A percentile compares a stretch with the other conserved stretches of the same genome.
phyloP scores from a whole-genome alignment of 441 rosid species.

The Brassica balearica region DNA sequence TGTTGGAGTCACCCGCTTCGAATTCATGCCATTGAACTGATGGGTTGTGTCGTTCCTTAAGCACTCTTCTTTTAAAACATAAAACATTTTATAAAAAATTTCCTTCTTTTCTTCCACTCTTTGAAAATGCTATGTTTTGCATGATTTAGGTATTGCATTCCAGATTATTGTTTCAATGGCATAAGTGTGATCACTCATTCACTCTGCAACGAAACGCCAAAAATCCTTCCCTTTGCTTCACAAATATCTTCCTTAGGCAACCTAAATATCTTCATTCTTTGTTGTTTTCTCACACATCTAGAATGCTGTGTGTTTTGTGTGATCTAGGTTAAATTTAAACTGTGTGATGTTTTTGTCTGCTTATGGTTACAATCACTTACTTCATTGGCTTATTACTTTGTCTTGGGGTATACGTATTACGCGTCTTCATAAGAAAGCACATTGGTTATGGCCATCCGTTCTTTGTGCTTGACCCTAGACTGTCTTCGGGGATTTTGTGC shows the following conservation, averaged over 20 bases:
- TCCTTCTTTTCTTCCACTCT: background rate
- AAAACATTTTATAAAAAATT: background rate
- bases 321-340: background rate
- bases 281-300: background rate
- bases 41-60: background rate
- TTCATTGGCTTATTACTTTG: conserved; percentile 33
- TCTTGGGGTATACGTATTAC: conserved; percentile 24
- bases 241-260: conserved; percentile 13
- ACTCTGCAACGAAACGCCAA: conserved; percentile 12
- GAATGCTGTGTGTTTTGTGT: conserved; percentile 16
- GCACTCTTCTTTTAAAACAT: background rate
- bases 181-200: background rate
- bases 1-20: conserved; percentile 4
- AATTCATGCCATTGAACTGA: conserved; percentile 20
- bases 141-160: background rate
- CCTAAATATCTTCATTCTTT: background rate
- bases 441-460: conserved; percentile 7
- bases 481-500: conserved; percentile 30
- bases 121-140: background rate
- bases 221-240: background rate
- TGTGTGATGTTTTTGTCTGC: conserved; percentile 25
- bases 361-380: conserved; percentile 29
- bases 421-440: conserved; percentile 12
- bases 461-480: conserved; percentile 18
- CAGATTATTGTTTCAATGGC: background rate